Percentiles rank a stretch among this genome's conserved stretches.
Evolutionary conservation across 495 filamentous ascomycete genomes (phyloP).

Genomic region (Apiosordaria backusii): DNA sequence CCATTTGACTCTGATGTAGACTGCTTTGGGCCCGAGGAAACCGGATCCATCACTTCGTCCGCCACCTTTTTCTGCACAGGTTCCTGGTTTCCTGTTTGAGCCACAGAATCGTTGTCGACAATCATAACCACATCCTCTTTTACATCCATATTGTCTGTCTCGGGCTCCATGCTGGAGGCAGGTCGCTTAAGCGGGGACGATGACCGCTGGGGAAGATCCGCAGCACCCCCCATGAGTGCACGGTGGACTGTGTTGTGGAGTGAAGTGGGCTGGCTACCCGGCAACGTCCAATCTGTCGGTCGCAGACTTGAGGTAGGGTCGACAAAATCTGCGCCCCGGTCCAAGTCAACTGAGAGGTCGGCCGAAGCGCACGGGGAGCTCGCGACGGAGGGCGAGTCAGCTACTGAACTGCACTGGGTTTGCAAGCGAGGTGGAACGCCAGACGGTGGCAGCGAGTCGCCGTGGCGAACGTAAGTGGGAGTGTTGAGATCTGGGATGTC

Average conservation of each 20-base stretch:
- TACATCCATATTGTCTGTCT: constrained; percentile 28
- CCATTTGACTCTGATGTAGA: background rate
- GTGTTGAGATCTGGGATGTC: constrained; percentile 35
- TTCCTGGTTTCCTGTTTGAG: background rate
- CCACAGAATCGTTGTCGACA: constrained; percentile 16
- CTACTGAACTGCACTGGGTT: constrained; percentile 44
- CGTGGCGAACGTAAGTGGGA: constrained; percentile 57
- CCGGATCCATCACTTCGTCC: constrained; percentile 6
- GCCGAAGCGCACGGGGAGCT: constrained; percentile 72
- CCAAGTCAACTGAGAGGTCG: constrained; percentile 63
- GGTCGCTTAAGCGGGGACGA: constrained; percentile 54
- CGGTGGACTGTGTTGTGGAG: constrained; percentile 40
- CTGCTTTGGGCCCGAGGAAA: background rate
- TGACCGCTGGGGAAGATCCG: constrained; percentile 48
- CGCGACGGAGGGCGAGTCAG: constrained; percentile 52
- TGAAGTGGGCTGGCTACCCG: constrained; percentile 39
- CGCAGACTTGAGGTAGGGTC: constrained; percentile 25
- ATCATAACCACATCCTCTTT: constrained; percentile 53
- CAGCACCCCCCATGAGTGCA: constrained; percentile 52
- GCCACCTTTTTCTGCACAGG: constrained; percentile 8
- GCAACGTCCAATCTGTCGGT: constrained; percentile 13
- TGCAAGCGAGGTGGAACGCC: constrained; percentile 50
- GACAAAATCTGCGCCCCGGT: constrained; percentile 50
- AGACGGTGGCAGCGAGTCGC: constrained; percentile 51
- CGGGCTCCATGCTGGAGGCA: constrained; percentile 53